These are phyloP conservation scores for Boletus semigastroideus DNA, from an alignment of 1,284 basidiomycete species.

Conservation along the genomic window DNA sequence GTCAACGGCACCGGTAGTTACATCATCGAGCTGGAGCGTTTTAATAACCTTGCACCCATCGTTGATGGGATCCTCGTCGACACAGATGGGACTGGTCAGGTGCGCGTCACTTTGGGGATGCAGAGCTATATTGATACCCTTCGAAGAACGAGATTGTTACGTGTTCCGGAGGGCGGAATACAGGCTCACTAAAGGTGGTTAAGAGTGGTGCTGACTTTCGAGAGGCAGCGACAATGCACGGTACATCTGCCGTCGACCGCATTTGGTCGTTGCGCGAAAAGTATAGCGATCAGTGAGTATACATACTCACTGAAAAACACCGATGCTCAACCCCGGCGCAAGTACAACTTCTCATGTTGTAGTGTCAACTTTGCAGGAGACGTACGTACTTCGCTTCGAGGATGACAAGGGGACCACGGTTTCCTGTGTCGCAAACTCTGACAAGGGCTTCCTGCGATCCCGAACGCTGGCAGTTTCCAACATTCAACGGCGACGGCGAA, in stretches of 20 bases:
- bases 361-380: constrained; percentile 54
- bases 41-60: constrained; percentile 86
- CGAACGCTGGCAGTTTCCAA: constrained; percentile 71
- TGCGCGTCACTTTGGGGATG: constrained; percentile 34
- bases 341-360: constrained; percentile 58
- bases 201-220: constrained; percentile 85
- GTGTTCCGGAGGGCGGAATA: constrained; percentile 83
- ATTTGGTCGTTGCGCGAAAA: constrained; percentile 65
- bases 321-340: constrained; percentile 7
- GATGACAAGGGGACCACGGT: constrained; percentile 33
- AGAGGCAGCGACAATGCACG: constrained; percentile 62
- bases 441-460: constrained; percentile 44
- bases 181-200: constrained; percentile 80
- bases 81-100: constrained; percentile 73
- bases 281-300: constrained; percentile 52
- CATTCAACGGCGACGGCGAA: constrained; percentile 44
- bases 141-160: constrained; percentile 78
- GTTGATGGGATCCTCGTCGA: constrained; percentile 82
- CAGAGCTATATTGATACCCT: constrained; percentile 7
- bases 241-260: constrained; percentile 54
- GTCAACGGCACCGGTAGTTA: constrained; percentile 51
- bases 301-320: neutral
- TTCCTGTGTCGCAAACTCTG: constrained; percentile 36
- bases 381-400: constrained; percentile 53
- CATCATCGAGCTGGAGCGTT: constrained; percentile 61